Evolutionary conservation across 192 early-diverging fungal species (phyloP).

Genomic region (Entomortierella parvispora): DNA sequence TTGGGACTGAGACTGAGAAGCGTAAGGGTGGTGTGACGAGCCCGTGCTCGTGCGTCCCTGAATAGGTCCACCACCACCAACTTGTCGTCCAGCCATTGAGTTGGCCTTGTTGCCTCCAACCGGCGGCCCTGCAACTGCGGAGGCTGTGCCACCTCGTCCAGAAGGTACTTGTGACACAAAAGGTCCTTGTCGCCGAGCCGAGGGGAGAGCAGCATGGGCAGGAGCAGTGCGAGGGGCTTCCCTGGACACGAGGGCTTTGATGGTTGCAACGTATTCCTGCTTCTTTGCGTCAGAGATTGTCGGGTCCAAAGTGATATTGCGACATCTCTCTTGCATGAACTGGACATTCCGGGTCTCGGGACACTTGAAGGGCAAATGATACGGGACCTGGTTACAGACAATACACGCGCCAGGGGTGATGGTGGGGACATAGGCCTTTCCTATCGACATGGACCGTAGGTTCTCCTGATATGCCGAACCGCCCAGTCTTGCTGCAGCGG

Average conservation of each 20-base stretch:
- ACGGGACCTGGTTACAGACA: conserved; percentile 43
- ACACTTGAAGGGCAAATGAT: conserved; percentile 47
- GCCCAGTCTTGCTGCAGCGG: conserved; percentile 39
- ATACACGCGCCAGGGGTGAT: conserved; percentile 48
- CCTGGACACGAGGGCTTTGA: conserved; percentile 29
- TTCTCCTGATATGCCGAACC: conserved; percentile 43
- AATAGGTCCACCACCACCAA: too few species aligned
- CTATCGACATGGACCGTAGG: conserved; percentile 48
- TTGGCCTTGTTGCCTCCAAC: too few species aligned
- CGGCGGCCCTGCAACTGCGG: too few species aligned
- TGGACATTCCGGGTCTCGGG: conserved; percentile 35
- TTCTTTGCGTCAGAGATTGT: conserved; percentile 45
- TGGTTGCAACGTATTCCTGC: conserved; percentile 45
- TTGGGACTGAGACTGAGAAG: too few species aligned
- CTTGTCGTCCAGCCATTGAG: too few species aligned
- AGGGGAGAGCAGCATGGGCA: background rate
- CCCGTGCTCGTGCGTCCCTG: too few species aligned
- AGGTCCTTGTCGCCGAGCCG: conserved; percentile 15
- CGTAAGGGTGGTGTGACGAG: too few species aligned
- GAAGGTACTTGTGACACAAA: background rate
- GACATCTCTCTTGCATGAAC: conserved; percentile 45
- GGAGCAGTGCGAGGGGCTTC: conserved; percentile 24
- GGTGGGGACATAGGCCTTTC: conserved; percentile 46
- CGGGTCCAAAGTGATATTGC: conserved; percentile 43
- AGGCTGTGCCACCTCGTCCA: background rate